These are phyloP conservation scores for Agaricus bisporus DNA, from an alignment of 768 basidiomycete species.

Conservation along the genomic window DNA sequence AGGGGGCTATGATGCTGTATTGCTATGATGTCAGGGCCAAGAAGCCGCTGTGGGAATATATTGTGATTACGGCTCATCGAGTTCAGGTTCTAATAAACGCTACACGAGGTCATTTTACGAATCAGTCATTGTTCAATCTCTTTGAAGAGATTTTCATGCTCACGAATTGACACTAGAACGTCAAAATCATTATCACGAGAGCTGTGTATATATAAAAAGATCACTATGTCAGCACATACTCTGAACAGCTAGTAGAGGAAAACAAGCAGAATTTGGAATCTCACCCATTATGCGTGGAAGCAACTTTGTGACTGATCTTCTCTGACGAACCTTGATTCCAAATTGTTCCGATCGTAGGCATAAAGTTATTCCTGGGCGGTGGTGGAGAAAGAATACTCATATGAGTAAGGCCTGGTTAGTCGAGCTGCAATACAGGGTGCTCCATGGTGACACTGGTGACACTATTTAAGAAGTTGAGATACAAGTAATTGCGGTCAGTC, in stretches of 20 bases:
- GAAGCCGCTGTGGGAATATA: constrained; percentile 5
- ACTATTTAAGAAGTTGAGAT: background rate
- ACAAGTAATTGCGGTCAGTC: constrained; percentile 14
- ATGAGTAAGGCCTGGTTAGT: constrained; percentile 6
- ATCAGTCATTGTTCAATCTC: background rate
- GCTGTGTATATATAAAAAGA: background rate
- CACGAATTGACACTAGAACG: background rate
- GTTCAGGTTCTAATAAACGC: background rate
- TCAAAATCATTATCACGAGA: background rate
- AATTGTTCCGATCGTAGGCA: constrained; percentile 7
- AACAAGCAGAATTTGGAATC: background rate
- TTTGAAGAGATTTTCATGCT: background rate
- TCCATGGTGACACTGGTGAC: no score
- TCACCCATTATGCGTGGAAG: constrained; percentile 11
- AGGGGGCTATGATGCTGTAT: constrained; percentile 7
- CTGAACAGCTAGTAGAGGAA: background rate
- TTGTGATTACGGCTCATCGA: constrained; percentile 5
- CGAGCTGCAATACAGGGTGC: background rate
- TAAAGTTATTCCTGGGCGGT: constrained; percentile 9
- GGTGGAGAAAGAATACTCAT: constrained; percentile 6
- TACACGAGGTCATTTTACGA: background rate
- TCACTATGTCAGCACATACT: constrained; percentile 2
- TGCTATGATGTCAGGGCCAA: constrained; percentile 3
- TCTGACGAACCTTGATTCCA: constrained; percentile 6
- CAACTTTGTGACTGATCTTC: constrained; percentile 14